Conservation (phyloP, 352 stramenopile species). For the Pythium rishiriense region DNA sequence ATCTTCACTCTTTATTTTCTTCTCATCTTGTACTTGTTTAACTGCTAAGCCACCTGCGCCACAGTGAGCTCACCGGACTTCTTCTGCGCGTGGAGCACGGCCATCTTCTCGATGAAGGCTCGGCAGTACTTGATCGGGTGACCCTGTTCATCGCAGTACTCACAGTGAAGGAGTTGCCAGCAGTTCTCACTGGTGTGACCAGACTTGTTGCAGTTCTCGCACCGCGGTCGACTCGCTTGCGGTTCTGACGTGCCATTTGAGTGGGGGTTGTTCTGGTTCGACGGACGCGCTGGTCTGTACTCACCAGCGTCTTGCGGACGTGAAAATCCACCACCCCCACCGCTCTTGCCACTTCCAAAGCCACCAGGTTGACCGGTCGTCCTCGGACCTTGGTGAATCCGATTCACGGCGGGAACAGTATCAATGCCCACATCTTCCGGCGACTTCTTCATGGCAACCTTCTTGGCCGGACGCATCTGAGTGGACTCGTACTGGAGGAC, state of each 20-base stretch:
- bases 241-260: not conserved
- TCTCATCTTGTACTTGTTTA: slow-evolving; percentile 5
- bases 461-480: slow-evolving; percentile 10
- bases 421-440: not conserved
- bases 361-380: not conserved
- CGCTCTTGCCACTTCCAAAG: not conserved
- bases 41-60: not conserved
- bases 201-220: not conserved
- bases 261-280: not conserved
- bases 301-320: not conserved
- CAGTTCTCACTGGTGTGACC: not conserved
- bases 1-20: no score
- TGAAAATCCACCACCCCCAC: not conserved
- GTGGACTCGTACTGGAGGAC: slow-evolving; percentile 17
- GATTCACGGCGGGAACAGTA: not conserved
- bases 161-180: slow-evolving; percentile 5
- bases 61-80: not conserved
- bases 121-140: slow-evolving; percentile 13
- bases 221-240: not conserved
- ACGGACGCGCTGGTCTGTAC: not conserved
- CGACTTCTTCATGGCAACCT: slow-evolving; percentile 2
- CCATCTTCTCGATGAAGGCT: slow-evolving; percentile 7
- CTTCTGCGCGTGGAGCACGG: not conserved
- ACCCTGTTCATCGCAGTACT: slow-evolving; percentile 10
- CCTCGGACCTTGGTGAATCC: not conserved